Evolutionary conservation across 2,329 filamentous ascomycete genomes (phyloP).

Genomic region (Rhynchosporium graminicola): DNA sequence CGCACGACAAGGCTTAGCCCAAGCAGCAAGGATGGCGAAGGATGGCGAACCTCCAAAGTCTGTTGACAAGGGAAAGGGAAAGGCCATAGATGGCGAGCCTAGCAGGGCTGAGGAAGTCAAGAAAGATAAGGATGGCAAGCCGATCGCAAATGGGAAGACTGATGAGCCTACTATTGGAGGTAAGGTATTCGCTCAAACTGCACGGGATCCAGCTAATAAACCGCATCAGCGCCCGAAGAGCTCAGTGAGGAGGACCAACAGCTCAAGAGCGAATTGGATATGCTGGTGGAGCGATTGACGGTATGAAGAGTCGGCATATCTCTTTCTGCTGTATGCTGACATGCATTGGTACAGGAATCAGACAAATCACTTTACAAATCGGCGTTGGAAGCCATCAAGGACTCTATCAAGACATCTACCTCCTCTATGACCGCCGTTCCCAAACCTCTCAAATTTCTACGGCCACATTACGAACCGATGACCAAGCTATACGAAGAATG

Average conservation of each 20-base stretch:
- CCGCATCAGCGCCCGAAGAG: slow-evolving; percentile 65
- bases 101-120: slow-evolving; percentile 60
- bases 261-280: slow-evolving; percentile 95
- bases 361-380: slow-evolving; percentile 87
- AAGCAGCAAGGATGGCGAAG: slow-evolving; percentile 70
- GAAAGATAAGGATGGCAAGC: slow-evolving; percentile 71
- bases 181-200: slow-evolving; percentile 34
- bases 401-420: slow-evolving; percentile 97
- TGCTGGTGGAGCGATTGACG: slow-evolving; percentile 93
- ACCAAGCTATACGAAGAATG: slow-evolving; percentile 88
- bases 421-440: slow-evolving; percentile 99
- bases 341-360: slow-evolving; percentile 64
- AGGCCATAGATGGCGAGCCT: slow-evolving; percentile 68
- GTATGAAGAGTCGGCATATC: slow-evolving; percentile 49
- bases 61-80: slow-evolving; percentile 95
- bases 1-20: slow-evolving; percentile 14
- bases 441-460: slow-evolving; percentile 95
- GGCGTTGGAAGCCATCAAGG: slow-evolving; percentile 94
- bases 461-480: slow-evolving; percentile 92
- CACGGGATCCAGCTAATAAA: slow-evolving; percentile 40
- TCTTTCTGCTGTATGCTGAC: slow-evolving; percentile 19
- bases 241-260: slow-evolving; percentile 98
- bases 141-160: slow-evolving; percentile 70
- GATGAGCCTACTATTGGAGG: slow-evolving; percentile 58
- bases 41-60: slow-evolving; percentile 83